Percentiles rank a stretch among this genome's conserved stretches.
These are phyloP conservation scores for Entophlyctis luteolus DNA, from an alignment of 192 early-diverging fungal genomes.

Conservation along the genomic window DNA sequence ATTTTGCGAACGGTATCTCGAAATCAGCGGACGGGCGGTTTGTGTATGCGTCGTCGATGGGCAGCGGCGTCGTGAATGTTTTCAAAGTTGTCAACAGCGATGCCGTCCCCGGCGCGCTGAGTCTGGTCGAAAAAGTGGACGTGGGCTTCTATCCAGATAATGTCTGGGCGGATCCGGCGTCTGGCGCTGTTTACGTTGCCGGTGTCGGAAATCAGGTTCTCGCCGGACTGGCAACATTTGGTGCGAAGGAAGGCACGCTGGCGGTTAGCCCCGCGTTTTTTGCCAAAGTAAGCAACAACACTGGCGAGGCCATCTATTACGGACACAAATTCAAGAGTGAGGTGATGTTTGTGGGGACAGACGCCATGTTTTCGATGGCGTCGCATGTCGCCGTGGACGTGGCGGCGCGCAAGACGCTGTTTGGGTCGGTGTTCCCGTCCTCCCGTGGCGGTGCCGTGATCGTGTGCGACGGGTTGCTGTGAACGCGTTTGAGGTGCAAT, in stretches of 20 bases:
- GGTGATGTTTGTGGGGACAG: conserved; percentile 2
- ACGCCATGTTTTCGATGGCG: background rate
- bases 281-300: conserved; percentile 6
- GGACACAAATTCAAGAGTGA: conserved; percentile 14
- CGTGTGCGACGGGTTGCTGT: conserved; percentile 15
- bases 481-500: too few relatives aligned
- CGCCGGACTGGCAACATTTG: background rate
- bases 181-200: background rate
- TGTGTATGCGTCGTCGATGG: background rate
- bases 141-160: conserved; percentile 1
- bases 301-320: conserved; percentile 15
- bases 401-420: background rate
- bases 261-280: background rate
- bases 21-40: background rate
- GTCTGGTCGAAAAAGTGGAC: conserved; percentile 8
- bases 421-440: conserved; percentile 6
- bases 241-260: background rate
- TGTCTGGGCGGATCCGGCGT: background rate
- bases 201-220: background rate
- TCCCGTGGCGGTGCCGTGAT: background rate
- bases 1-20: conserved; percentile 11
- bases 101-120: background rate
- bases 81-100: background rate
- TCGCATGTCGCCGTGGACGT: background rate
- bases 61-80: background rate